Evolutionary conservation across 2,329 filamentous ascomycete genomes (phyloP), one percentile per base, ranked within the genome.

Genomic region (Sporothrix phasma): DNA sequence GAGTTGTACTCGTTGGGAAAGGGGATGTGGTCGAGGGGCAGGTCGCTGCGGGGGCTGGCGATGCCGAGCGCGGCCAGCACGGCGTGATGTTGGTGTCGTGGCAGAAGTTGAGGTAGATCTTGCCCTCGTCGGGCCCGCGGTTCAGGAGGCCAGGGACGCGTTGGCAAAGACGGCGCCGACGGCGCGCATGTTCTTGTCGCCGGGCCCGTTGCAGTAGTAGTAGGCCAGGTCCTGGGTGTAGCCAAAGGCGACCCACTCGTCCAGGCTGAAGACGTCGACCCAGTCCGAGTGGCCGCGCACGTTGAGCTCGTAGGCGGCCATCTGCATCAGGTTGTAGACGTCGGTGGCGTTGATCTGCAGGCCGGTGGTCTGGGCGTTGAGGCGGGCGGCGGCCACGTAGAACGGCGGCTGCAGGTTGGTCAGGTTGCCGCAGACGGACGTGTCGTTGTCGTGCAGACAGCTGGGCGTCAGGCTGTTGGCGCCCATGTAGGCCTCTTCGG

Each of bases 141-240:
- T 66, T 66, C 5, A 67, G 39, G 11, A 67, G 56, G 63, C 13
- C 19, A 67, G 45, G 3, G 62, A 65, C 1, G 66, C 65, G 19
- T 67, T 67, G 41, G 65, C 65, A 11, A 54, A 67, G 13, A 67
- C 66, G 13, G 64, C 60, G 5, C 66, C 66, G 60, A 67, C 64
- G 39, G 66, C 66, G 10, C 58, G 56, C 64, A 66, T 67, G 60
- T 66, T 66, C 43, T 59, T 59, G 63, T 67, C 63, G 1, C 82
- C 84, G 0, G 83, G 82, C 0, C 86, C 85, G 1, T 79, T 76
- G n/a, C 84, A 84, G 69, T 88, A 88, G 74, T 84, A 88, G 72
- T 89, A 89, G 26, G 84, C 80, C 45, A 89, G 73, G 69, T 88
- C 86, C 67, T 89, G 84, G 1, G 80, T 78, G 71, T 89, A 89